Conservation (phyloP, 345 rosid genomes). For the Aegle marmelos region DNA sequence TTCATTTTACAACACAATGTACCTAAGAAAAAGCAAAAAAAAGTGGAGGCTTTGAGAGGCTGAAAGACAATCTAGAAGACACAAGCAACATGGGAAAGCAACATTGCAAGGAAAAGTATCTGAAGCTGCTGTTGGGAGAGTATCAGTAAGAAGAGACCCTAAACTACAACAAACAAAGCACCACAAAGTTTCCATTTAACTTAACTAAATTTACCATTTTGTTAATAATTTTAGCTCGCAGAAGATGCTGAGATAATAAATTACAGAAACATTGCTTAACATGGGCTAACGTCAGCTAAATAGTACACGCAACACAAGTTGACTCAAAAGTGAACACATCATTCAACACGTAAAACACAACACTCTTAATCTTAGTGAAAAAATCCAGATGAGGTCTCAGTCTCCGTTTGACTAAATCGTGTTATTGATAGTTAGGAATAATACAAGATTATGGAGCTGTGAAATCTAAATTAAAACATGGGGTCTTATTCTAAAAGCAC, state of each 20-base stretch:
- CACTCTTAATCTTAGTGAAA: not conserved
- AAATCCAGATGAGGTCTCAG: not conserved
- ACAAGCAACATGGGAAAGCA: slow-evolving; percentile 33
- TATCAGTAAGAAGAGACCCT: not conserved
- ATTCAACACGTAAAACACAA: not conserved
- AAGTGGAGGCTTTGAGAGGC: slow-evolving; percentile 14
- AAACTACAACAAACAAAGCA: slow-evolving; percentile 14
- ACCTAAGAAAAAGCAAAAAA: slow-evolving; percentile 19
- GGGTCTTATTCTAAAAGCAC: no score
- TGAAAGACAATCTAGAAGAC: slow-evolving; percentile 16
- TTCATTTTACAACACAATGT: slow-evolving; percentile 34
- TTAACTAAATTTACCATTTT: slow-evolving; percentile 18
- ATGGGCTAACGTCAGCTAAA: slow-evolving; percentile 1
- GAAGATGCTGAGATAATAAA: not conserved
- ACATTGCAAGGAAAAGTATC: slow-evolving; percentile 47
- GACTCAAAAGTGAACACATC: not conserved
- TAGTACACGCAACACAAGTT: not conserved
- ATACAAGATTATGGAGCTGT: not conserved
- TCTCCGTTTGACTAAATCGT: not conserved
- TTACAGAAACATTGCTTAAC: not conserved
- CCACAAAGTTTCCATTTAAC: slow-evolving; percentile 8
- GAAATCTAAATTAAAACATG: no score
- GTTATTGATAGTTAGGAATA: not conserved
- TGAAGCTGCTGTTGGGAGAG: slow-evolving; percentile 27
- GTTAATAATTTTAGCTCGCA: not conserved